Evolutionary conservation across 1,284 basidiomycete species (phyloP).

Genomic region (Coniferiporia sulphurascens): DNA sequence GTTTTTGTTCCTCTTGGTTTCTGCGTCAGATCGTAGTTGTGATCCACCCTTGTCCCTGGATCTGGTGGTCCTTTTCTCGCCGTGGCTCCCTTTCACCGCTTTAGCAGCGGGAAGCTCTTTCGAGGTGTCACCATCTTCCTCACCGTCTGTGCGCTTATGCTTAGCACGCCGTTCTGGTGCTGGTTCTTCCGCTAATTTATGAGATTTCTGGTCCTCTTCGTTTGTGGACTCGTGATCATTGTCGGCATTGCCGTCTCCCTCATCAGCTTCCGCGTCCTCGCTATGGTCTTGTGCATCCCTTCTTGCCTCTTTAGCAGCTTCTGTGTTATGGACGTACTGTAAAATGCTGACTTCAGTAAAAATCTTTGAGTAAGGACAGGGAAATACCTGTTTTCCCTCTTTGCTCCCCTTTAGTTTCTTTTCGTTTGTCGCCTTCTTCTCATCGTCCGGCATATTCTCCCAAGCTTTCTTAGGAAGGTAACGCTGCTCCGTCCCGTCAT

Average conservation of each 20-base stretch:
- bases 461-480: constrained; percentile 18
- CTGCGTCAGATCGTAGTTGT: neutral
- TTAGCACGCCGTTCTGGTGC: neutral
- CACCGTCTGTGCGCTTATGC: neutral
- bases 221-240: neutral
- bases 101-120: neutral
- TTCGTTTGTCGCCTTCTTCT: constrained; percentile 14
- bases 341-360: neutral
- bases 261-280: neutral
- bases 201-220: neutral
- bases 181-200: neutral
- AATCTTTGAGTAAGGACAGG: neutral
- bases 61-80: neutral
- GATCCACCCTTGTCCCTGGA: neutral
- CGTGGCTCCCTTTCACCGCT: neutral
- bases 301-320: constrained; percentile 11
- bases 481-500: constrained; percentile 14
- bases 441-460: constrained; percentile 18
- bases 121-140: neutral
- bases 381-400: constrained; percentile 14
- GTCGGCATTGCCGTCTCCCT: neutral
- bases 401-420: constrained; percentile 13
- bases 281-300: constrained; percentile 2
- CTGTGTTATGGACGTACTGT: constrained; percentile 16
- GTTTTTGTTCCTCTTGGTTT: neutral